Evolutionary conservation across 2,329 filamentous ascomycete species (phyloP), one percentile per base, ranked within the genome.

Genomic region (Fusarium mexicanum): DNA sequence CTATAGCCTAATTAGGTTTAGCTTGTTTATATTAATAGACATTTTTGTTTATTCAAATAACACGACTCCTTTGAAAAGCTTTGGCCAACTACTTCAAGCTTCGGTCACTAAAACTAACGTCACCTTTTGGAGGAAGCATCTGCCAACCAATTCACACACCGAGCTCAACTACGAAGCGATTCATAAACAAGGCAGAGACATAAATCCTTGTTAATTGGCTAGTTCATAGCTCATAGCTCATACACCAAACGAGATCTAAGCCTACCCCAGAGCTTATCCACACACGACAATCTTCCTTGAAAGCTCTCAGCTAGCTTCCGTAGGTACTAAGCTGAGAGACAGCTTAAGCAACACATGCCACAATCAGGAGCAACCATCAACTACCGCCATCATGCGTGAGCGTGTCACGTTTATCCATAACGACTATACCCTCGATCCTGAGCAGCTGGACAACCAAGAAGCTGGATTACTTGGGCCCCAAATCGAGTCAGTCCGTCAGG

Each of bases 331-430:
- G 31, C 31, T 35, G 13, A 35, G n/a, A 53, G 33, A 20, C 53
- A 33, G 31, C 47, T 37, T 35, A 24, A 26, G n/a, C 40, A 54
- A 37, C 43, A 31, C 44, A 37, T 46, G 57, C 31, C 55, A 61
- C 37, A 26, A 20, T 26, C 37, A 43, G 26, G 51, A 68, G 33
- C 47, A 33, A 50, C 31, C 50, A 64, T 22, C 37, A 33, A 38
- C 33, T 40, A 50, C 24, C 55, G n/a, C 31, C 64, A 50, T 55
- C 44, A 95, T 96, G 93, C 91, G 92, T 77, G 90, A 94, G 83
- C 87, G 94, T 83, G 91, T 94, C 77, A 97, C 95, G 2, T 96
- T 94, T 74, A 85, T 97, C 61, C 91, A 93, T 74, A 87, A 88
- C n/a, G 89, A 91, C 48, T 85, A 89, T 64, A 87, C 87, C 5